These are phyloP conservation scores for Geranium brycei DNA, from an alignment of 345 rosid genomes.

Conservation along the genomic window DNA sequence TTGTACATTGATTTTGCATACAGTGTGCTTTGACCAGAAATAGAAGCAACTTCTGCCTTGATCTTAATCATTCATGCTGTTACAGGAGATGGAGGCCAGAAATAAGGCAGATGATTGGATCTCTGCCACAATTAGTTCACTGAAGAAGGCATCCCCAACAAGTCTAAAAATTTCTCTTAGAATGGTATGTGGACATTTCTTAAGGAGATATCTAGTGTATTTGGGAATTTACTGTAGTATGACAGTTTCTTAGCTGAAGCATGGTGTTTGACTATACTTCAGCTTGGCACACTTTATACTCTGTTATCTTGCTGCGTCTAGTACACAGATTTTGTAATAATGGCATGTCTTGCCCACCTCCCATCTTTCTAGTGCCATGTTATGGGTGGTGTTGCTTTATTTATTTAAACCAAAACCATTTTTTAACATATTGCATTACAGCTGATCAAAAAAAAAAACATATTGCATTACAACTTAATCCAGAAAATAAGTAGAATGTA, in stretches of 20 bases:
- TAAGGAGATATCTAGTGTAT: neutral
- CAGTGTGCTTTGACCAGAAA: neutral
- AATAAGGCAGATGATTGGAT: conserved; percentile 42
- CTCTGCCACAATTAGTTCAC: conserved; percentile 27
- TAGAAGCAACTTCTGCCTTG: neutral
- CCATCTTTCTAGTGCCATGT: no score
- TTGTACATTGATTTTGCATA: neutral
- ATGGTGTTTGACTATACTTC: no score
- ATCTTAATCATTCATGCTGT: neutral
- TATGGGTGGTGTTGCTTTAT: no score
- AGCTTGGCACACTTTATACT: no score
- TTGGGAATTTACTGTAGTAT: neutral
- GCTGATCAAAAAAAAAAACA: no score
- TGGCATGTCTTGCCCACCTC: no score
- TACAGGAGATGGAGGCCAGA: conserved; percentile 47
- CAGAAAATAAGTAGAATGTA: no score
- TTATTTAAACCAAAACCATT: no score
- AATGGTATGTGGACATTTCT: conserved; percentile 35
- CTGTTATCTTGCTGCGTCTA: no score
- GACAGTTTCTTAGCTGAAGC: neutral
- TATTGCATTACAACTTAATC: no score
- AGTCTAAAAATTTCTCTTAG: conserved; percentile 78
- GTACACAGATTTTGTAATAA: no score
- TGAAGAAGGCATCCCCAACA: conserved; percentile 73
- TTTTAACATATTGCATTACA: no score